Base-by-base conservation (phyloP, 2,329 filamentous ascomycete species). In the Daldinia eschscholtzii region DNA sequence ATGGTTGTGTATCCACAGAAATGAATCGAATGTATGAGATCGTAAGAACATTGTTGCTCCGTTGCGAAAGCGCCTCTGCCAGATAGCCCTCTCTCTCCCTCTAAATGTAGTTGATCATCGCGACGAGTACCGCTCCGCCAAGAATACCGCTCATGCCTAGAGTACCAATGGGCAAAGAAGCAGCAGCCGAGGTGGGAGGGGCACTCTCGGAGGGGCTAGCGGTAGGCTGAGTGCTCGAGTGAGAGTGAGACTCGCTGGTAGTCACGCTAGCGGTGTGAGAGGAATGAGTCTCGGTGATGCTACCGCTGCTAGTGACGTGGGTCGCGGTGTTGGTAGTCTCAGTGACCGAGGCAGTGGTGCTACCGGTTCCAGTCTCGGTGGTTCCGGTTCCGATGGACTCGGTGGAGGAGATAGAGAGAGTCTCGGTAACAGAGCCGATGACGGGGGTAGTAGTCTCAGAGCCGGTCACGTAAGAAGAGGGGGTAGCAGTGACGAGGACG, bases 1-100 rank as follows among this genome's bases (percentile, higher is more conserved):
- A 67, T 66, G 64, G 67, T 55, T 63, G 57, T 59, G 67, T 71
- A 71, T 67, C 67, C 63, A 64, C 61, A 64, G 70, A 71, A 70
- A 69, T 60, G 46, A 68, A 66, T 61, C 52, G 53, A 70, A 65
- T 23, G 41, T n/a, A 50, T 35, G 37, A 59, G 23, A 53, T 59
- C 20, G 46, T 48, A 61, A 62, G 58, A 61, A 65, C 57, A 67
- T 60, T 44, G 15, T 55, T 64, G 26, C 30, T 18, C 33, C 41
- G 39, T 39, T 44, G 56, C 57, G 12, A 67, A 42, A 62, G 59
- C 6, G 20, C 28, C 33, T n/a, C 28, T 57, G 33, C 61, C 33
- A 64, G 28, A 46, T 23, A 39, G 6, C 30, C 23, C 10, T 57
- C 57, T 26, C 10, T 42, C 20, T 46, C 30, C 42, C 37, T 28